A percentile compares a stretch with the other conserved stretches of the same genome.
phyloP scores from a whole-genome alignment of 345 rosid species.

The Draba incana region DNA sequence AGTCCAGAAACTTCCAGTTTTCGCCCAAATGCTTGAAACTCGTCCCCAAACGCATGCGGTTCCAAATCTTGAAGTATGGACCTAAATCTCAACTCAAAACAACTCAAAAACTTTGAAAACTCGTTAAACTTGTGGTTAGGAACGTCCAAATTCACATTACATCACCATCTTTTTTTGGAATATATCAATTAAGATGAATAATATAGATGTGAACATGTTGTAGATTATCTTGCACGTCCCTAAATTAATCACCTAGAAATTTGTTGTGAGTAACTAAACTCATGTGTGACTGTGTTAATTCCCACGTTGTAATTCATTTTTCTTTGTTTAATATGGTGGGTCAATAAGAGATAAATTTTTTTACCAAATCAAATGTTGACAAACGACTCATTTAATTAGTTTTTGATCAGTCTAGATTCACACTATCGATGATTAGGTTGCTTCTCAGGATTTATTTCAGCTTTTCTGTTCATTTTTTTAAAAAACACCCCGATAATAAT shows the following conservation, averaged over 20 bases:
- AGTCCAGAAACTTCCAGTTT: no score
- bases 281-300: background rate
- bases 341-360: background rate
- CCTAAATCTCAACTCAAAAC: no score
- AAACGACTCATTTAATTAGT: constrained; percentile 11
- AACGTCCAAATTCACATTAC: no score
- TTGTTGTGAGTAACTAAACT: no score
- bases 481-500: no score
- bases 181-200: background rate
- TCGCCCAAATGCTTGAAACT: no score
- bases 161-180: background rate
- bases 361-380: constrained; percentile 15
- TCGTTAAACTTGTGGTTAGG: no score
- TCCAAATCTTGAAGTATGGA: no score
- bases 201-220: background rate
- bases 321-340: constrained; percentile 5
- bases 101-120: no score
- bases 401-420: constrained; percentile 18
- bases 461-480: background rate
- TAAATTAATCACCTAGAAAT: background rate
- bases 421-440: background rate
- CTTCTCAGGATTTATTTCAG: constrained; percentile 6
- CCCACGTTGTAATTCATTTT: constrained; percentile 20
- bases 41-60: no score
- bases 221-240: constrained; percentile 16